Evolutionary conservation across 1,284 basidiomycete species (phyloP).

Genomic region (Ceratobasidium sp.): DNA sequence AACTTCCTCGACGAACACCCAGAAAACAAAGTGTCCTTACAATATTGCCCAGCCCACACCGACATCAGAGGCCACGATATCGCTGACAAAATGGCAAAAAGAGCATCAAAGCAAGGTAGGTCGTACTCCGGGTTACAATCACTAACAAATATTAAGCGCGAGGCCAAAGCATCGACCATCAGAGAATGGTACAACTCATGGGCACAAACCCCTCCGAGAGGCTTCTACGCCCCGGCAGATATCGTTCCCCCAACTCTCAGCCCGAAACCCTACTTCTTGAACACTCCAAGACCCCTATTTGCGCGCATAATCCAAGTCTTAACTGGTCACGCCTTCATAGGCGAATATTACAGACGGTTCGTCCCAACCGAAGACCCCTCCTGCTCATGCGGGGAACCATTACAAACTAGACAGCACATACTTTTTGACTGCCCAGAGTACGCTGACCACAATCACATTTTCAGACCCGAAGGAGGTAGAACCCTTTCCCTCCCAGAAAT

Average conservation of each 20-base stretch:
- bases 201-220: constrained; percentile 35
- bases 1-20: background rate
- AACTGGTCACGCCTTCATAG: constrained; percentile 50
- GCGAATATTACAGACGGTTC: constrained; percentile 51
- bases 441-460: constrained; percentile 45
- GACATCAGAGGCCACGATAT: constrained; percentile 51
- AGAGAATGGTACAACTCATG: constrained; percentile 46
- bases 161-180: constrained; percentile 41
- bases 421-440: constrained; percentile 50
- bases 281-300: constrained; percentile 46
- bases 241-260: constrained; percentile 48
- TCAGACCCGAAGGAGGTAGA: background rate
- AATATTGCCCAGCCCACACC: constrained; percentile 52
- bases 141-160: constrained; percentile 30
- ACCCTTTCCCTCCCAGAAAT: background rate
- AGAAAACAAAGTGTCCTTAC: constrained; percentile 45
- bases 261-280: constrained; percentile 46
- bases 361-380: constrained; percentile 47
- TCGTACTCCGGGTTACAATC: constrained; percentile 19
- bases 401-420: constrained; percentile 52
- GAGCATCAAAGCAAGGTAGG: constrained; percentile 44
- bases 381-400: constrained; percentile 51
- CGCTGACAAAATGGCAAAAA: constrained; percentile 52
- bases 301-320: constrained; percentile 50
- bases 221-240: constrained; percentile 50